Evolutionary conservation across 2,329 filamentous ascomycete genomes (phyloP).

Genomic region (Calonectria pauciramosa): DNA sequence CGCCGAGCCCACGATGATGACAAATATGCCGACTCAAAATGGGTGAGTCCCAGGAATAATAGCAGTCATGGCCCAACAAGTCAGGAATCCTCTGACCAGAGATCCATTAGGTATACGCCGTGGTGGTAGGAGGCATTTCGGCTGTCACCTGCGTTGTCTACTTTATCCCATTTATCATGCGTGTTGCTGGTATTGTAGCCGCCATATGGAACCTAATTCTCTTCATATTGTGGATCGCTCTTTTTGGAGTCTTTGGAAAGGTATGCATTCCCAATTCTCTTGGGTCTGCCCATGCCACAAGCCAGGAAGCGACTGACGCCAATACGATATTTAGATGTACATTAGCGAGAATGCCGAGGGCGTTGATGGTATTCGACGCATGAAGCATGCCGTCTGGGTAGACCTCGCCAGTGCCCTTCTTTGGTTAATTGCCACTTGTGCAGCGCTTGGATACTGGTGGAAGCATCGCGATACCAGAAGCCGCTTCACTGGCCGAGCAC

Average conservation of each 20-base stretch:
- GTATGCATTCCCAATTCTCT: constrained; percentile 49
- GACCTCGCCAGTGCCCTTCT: constrained; percentile 81
- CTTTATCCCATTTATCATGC: constrained; percentile 72
- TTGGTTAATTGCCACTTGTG: constrained; percentile 77
- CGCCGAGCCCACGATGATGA: constrained; percentile 63
- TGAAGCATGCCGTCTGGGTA: constrained; percentile 91
- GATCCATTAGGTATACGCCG: constrained; percentile 73
- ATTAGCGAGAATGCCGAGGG: constrained; percentile 77
- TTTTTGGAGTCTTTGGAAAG: constrained; percentile 87
- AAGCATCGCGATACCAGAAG: constrained; percentile 65
- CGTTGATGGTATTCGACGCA: constrained; percentile 74
- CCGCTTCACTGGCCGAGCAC: constrained; percentile 72
- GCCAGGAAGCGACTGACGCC: constrained; percentile 13
- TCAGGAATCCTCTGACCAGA: not conserved
- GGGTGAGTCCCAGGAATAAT: constrained; percentile 64
- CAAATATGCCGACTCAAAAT: constrained; percentile 73
- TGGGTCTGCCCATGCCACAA: not conserved
- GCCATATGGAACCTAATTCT: constrained; percentile 80
- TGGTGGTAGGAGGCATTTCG: constrained; percentile 76
- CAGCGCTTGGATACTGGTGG: constrained; percentile 71
- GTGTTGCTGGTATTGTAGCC: constrained; percentile 60
- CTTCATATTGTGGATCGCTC: constrained; percentile 82
- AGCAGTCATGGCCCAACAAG: no score
- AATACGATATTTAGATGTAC: constrained; percentile 68
- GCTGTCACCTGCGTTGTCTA: constrained; percentile 76